Percentiles rank a stretch among this genome's conserved stretches.
Conservation (phyloP, 202 grass and related monocot species). For the Digitaria exilis region DNA sequence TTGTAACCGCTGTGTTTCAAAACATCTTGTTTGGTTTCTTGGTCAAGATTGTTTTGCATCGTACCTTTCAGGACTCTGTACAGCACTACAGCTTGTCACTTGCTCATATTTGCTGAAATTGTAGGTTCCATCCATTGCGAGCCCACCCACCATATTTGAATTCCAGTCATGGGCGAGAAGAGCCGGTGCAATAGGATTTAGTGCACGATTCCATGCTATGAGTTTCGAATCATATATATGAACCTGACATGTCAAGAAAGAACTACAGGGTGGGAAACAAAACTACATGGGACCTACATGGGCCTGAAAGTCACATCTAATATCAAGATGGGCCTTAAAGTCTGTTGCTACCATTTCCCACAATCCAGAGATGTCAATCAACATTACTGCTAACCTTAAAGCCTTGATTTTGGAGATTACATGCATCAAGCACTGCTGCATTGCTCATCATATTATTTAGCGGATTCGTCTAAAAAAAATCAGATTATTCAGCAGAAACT, state of each 20-base stretch:
- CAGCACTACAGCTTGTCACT: neutral
- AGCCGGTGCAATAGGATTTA: neutral
- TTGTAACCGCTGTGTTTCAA: neutral
- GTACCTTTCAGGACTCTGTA: neutral
- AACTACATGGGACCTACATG: neutral
- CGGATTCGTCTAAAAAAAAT: too few species aligned
- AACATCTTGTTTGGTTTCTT: neutral
- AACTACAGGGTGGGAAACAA: neutral
- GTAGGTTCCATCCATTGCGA: neutral
- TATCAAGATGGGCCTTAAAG: neutral
- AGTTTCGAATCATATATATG: neutral
- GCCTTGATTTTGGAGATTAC: neutral
- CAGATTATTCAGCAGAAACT: too few species aligned
- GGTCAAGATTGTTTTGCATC: neutral
- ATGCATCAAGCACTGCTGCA: too few species aligned
- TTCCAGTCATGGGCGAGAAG: too few species aligned
- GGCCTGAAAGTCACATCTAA: neutral
- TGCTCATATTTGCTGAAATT: neutral
- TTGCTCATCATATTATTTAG: neutral
- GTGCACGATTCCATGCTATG: neutral
- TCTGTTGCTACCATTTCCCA: neutral
- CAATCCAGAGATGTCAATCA: neutral
- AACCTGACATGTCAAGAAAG: neutral
- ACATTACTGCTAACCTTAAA: neutral
- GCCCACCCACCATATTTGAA: neutral